These are phyloP conservation scores for Entamoeba histolytica DNA, from an alignment of 208 protist genomes.

Conservation along the genomic window DNA sequence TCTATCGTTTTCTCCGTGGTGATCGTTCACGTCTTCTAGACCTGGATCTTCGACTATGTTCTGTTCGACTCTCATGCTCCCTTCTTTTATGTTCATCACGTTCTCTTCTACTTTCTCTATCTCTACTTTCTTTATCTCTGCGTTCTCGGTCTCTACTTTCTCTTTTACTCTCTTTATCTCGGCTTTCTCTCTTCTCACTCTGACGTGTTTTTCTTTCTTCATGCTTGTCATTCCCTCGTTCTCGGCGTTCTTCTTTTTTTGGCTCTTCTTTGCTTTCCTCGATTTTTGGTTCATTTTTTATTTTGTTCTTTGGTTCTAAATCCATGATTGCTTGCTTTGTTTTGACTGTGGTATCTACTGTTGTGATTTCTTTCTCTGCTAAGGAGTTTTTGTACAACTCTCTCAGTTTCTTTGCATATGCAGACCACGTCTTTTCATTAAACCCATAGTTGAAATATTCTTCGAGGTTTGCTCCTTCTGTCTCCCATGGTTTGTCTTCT, in stretches of 20 bases:
- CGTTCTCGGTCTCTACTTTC: background rate
- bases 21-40: too few relatives aligned
- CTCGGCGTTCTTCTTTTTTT: background rate
- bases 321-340: background rate
- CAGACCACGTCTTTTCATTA: background rate
- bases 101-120: background rate
- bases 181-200: background rate
- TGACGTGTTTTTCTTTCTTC: background rate
- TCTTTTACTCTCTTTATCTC: background rate
- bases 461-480: background rate
- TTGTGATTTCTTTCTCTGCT: background rate
- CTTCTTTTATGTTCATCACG: background rate
- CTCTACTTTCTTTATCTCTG: background rate
- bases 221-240: background rate
- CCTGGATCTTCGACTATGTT: too few relatives aligned
- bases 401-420: background rate
- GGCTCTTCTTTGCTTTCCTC: background rate
- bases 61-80: background rate
- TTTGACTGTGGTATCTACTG: background rate
- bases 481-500: background rate
- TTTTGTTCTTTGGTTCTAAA: background rate
- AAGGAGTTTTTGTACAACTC: background rate
- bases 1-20: too few relatives aligned
- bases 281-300: too few relatives aligned
- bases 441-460: conserved; percentile 3